Evolutionary conservation across 495 filamentous ascomycete genomes (phyloP).

Genomic region (Xylaria flabelliformis): DNA sequence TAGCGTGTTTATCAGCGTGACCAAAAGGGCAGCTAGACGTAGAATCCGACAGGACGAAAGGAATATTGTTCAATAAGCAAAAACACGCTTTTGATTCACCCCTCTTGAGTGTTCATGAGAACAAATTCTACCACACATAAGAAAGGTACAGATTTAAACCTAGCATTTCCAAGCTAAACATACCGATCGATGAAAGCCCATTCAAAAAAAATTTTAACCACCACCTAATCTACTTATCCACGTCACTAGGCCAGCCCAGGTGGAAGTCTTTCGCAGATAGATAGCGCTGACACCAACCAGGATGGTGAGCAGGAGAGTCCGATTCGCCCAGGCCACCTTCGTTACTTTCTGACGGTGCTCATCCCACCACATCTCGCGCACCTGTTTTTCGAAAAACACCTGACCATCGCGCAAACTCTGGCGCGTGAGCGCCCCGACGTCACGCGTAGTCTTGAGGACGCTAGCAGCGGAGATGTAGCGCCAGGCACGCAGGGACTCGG

Average conservation of each 20-base stretch:
- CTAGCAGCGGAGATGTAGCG: slow-evolving; percentile 70
- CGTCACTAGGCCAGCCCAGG: slow-evolving; percentile 35
- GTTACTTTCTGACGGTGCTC: slow-evolving; percentile 63
- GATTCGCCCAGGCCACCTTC: slow-evolving; percentile 63
- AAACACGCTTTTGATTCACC: neutral
- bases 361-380: slow-evolving; percentile 66
- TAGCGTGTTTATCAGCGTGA: slow-evolving; percentile 1
- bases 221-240: slow-evolving; percentile 24
- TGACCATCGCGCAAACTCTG: slow-evolving; percentile 61
- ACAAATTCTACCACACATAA: neutral
- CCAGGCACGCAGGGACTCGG: slow-evolving; percentile 78
- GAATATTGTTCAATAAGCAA: neutral
- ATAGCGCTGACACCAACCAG: slow-evolving; percentile 63
- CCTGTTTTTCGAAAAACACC: slow-evolving; percentile 70
- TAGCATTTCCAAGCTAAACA: neutral
- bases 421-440: slow-evolving; percentile 44
- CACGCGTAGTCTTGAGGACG: slow-evolving; percentile 81
- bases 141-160: neutral
- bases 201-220: neutral
- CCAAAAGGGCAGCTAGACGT: neutral
- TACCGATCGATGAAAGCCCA: neutral
- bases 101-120: neutral
- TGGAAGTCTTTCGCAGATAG: slow-evolving; percentile 44
- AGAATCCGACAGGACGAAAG: neutral
- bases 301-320: slow-evolving; percentile 67